phyloP scores from a whole-genome alignment of 208 protist species.

The Angomonas ambiguus region DNA sequence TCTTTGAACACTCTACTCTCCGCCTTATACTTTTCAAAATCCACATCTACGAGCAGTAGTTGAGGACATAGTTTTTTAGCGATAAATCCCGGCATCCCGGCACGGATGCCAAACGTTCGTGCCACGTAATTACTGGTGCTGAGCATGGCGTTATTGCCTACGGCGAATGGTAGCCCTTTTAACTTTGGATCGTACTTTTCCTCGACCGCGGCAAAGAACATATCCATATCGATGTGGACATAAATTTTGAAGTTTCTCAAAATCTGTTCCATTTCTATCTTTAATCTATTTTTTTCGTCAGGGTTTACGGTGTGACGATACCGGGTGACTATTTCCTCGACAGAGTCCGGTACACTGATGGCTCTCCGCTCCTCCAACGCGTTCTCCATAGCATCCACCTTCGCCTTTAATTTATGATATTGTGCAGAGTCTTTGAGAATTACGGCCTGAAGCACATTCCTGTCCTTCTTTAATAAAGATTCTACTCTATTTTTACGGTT shows the following conservation, averaged over 20 bases:
- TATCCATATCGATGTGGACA: slow-evolving; percentile 89
- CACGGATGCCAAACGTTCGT: slow-evolving; percentile 89
- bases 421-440: slow-evolving; percentile 13
- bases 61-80: slow-evolving; percentile 76
- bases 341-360: neutral
- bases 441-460: slow-evolving; percentile 11
- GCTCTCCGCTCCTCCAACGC: slow-evolving; percentile 11
- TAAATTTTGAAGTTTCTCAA: slow-evolving; percentile 24
- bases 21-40: slow-evolving; percentile 58
- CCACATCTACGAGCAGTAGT: slow-evolving; percentile 65
- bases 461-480: slow-evolving; percentile 30
- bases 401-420: neutral
- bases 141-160: slow-evolving; percentile 90
- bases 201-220: slow-evolving; percentile 89
- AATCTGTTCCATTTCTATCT: slow-evolving; percentile 2
- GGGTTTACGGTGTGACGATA: neutral
- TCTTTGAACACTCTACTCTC: slow-evolving; percentile 48
- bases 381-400: slow-evolving; percentile 18
- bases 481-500: slow-evolving; percentile 32
- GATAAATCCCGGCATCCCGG: slow-evolving; percentile 95
- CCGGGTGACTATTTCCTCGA: neutral
- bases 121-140: slow-evolving; percentile 93
- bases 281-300: neutral
- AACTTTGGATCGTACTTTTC: slow-evolving; percentile 87
- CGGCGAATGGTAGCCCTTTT: slow-evolving; percentile 79